Evolutionary conservation across 2,329 filamentous ascomycete species (phyloP).

Genomic region (Penicillium sclerotiorum): DNA sequence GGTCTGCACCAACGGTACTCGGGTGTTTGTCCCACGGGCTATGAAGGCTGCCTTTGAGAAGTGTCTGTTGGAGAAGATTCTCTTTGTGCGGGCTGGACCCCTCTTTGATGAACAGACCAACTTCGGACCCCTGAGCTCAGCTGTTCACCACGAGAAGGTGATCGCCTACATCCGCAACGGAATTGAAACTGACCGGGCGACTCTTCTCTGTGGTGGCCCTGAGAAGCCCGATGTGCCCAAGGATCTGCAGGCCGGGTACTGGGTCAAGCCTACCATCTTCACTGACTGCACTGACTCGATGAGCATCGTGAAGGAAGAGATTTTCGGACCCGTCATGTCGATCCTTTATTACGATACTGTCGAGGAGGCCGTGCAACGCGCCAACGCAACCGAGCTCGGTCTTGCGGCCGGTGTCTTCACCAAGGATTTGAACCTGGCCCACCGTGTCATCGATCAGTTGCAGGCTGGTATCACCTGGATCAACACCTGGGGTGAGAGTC

Average conservation of each 20-base stretch:
- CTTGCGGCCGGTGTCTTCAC: conserved; percentile 85
- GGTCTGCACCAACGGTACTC: conserved; percentile 89
- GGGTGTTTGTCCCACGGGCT: conserved; percentile 74
- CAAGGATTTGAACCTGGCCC: conserved; percentile 71
- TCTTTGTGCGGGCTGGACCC: conserved; percentile 70
- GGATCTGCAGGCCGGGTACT: conserved; percentile 68
- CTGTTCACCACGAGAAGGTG: conserved; percentile 75
- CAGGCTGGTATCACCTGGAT: conserved; percentile 90
- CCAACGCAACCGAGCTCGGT: conserved; percentile 76
- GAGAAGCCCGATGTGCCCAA: conserved; percentile 59
- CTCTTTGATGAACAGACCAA: conserved; percentile 74
- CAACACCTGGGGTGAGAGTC: conserved; percentile 91
- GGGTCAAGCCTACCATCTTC: conserved; percentile 82
- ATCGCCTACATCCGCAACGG: conserved; percentile 75
- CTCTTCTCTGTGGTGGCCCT: conserved; percentile 70
- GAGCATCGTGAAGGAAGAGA: conserved; percentile 79
- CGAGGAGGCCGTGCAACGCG: conserved; percentile 69
- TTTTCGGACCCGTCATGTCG: conserved; percentile 85
- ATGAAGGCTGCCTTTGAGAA: conserved; percentile 71
- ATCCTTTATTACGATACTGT: conserved; percentile 73
- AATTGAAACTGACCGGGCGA: conserved; percentile 71
- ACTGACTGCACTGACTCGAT: conserved; percentile 82
- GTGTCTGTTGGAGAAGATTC: conserved; percentile 69
- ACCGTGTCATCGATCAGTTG: conserved; percentile 69
- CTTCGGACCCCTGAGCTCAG: conserved; percentile 80